Base-by-base conservation (phyloP, 805 yeast species). In the Ascoidea asiatica region DNA sequence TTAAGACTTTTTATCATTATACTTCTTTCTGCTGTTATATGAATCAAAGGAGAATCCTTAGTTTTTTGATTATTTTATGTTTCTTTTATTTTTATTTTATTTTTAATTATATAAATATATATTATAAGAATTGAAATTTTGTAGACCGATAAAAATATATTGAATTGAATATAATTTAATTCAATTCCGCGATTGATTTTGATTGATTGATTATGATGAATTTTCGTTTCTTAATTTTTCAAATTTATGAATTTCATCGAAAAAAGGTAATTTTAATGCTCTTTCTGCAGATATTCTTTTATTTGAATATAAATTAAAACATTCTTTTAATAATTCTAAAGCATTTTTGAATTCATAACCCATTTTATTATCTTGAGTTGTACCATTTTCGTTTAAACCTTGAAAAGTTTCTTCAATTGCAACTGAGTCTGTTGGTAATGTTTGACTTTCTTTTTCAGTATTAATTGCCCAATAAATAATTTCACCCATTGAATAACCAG, bases 401-500 rank as follows among this genome's bases (percentile, higher is more conserved):
- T 29, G 35, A 15, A 29, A 29, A 29, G 35, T 29, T 29, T 29
- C 35, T 15, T 29, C 15, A 15, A 29, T 29, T 29, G 15, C 35
- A 15, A 29, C 15, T 29, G 35, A 29, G 35, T 29, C 35, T 11
- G 35, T 11, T 29, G 35, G 35, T 15, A 29, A 29, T 8, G 35
- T 29, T 29, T 29, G 8, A 3, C 35, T 29, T 33, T 69, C 72
- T 46, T 62, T 62, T 53, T 79, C 86, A 38, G 63, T 45, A 5
- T 53, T 42, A n/a, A 72, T 50, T 1, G 73, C 64, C 54, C 64
- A 60, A 45, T 65, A 61, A 5, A 75, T 60, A n/a, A 77, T 52
- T 37, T 68, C 59, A 43, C 62, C 57, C 11, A 71, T 59, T 43
- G 64, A 61, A 19, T 68, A 66, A 19, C 55, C 54, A 42, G 72